Evolutionary conservation across 148 eudicot genomes (phyloP).

Genomic region (Simmondsia chinensis): DNA sequence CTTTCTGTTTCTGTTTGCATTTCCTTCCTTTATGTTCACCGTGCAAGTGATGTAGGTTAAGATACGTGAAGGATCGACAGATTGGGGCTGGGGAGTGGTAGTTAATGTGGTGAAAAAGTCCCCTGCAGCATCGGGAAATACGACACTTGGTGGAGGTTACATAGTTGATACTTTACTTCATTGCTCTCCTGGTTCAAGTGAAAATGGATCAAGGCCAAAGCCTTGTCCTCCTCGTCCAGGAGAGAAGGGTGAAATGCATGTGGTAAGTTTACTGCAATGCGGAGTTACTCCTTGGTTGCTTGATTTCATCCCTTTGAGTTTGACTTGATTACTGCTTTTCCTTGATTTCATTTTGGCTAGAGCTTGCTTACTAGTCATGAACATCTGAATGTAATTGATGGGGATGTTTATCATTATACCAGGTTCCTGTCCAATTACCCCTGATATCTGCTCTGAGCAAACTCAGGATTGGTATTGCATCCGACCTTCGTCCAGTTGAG

Average conservation of each 20-base stretch:
- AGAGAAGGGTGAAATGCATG: conserved; percentile 99
- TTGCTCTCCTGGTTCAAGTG: conserved; percentile 79
- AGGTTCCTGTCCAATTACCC: conserved; percentile 96
- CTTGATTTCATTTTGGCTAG: too few relatives aligned
- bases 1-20: too few relatives aligned
- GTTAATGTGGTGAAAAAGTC: conserved; percentile 89
- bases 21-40: neutral
- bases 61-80: conserved; percentile 82
- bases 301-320: neutral
- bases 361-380: too few relatives aligned
- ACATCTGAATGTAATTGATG: conserved; percentile 2
- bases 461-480: conserved; percentile 66
- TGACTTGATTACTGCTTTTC: neutral
- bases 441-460: conserved; percentile 76
- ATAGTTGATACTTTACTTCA: conserved; percentile 92
- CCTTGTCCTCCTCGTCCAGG: conserved; percentile 97
- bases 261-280: conserved; percentile 46
- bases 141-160: conserved; percentile 63
- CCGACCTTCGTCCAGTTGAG: conserved; percentile 87
- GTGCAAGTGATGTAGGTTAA: conserved; percentile 41
- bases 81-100: conserved; percentile 99
- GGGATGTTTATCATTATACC: conserved; percentile 3
- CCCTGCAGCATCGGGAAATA: conserved; percentile 39
- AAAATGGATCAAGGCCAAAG: conserved; percentile 84
- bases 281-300: neutral